phyloP scores from a whole-genome alignment of 2,329 filamentous ascomycete species.

The Colletotrichum camelliae region DNA sequence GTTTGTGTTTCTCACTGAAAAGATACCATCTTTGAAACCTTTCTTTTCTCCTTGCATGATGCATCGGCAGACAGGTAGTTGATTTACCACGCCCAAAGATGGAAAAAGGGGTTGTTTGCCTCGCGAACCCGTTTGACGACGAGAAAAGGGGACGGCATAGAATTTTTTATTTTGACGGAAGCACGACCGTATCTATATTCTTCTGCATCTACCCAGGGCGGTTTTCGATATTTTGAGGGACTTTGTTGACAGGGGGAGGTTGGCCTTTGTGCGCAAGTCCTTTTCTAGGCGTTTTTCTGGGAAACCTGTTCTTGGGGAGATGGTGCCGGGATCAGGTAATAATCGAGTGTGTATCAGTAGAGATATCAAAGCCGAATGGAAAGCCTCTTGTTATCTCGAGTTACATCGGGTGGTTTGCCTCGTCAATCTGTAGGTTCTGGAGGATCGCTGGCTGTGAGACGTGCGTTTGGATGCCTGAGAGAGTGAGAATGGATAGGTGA shows the following conservation, averaged over 20 bases:
- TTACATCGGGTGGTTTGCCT: not conserved
- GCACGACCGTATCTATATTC: constrained; percentile 16
- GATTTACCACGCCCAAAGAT: not conserved
- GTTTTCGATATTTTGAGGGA: not conserved
- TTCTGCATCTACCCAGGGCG: constrained; percentile 8
- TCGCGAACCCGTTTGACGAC: not conserved
- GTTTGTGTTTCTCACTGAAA: not conserved
- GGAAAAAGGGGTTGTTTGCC: not conserved
- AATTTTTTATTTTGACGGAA: constrained; percentile 1
- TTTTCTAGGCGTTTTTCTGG: not conserved
- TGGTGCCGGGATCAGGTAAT: not conserved
- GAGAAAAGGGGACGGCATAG: not conserved
- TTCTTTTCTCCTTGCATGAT: constrained; percentile 8
- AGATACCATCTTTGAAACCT: not conserved
- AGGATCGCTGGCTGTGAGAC: not conserved
- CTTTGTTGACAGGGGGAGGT: not conserved
- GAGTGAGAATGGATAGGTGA: not conserved
- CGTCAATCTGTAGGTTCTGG: not conserved
- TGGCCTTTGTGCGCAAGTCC: not conserved
- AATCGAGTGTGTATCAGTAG: not conserved
- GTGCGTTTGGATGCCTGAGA: not conserved
- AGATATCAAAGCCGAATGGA: not conserved
- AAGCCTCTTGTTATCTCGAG: not conserved
- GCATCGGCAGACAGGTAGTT: not conserved
- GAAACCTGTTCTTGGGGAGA: not conserved